A percentile compares a stretch with the other conserved stretches of the same genome.
Conservation (phyloP, 495 filamentous ascomycete species). For the Tuber melanosporum region DNA sequence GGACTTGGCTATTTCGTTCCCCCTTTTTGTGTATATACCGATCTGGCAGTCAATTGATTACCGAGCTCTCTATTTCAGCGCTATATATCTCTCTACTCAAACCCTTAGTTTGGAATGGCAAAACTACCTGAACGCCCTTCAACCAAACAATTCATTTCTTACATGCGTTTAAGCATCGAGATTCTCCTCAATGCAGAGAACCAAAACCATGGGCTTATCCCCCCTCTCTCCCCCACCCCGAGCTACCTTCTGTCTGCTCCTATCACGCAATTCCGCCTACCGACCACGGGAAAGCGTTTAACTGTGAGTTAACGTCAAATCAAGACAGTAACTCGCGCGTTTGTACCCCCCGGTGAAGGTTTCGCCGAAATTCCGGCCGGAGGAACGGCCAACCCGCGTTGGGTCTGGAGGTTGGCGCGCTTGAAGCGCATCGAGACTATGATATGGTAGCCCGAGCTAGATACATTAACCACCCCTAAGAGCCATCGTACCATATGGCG, state of each 20-base stretch:
- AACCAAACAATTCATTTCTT: background rate
- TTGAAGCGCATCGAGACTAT: background rate
- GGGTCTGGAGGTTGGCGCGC: background rate
- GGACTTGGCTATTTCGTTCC: background rate
- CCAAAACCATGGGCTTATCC: background rate
- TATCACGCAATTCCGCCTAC: background rate
- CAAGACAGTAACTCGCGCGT: background rate
- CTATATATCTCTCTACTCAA: background rate
- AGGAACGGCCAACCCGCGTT: background rate
- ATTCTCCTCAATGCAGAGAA: background rate
- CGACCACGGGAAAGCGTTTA: background rate
- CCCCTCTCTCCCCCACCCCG: background rate
- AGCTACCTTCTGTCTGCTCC: background rate
- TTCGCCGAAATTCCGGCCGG: background rate
- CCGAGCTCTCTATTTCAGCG: background rate
- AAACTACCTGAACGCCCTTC: background rate
- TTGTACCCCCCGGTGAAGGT: background rate
- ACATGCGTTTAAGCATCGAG: background rate
- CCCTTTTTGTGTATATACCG: background rate
- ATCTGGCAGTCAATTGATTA: background rate
- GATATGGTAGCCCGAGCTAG: background rate
- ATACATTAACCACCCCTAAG: background rate
- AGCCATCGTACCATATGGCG: no score
- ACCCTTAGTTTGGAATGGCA: background rate
- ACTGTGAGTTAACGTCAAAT: background rate